A percentile compares a stretch with the other conserved stretches of the same genome.
phyloP scores from a whole-genome alignment of 257 asterid species.

The Solanum pinnatisectum region DNA sequence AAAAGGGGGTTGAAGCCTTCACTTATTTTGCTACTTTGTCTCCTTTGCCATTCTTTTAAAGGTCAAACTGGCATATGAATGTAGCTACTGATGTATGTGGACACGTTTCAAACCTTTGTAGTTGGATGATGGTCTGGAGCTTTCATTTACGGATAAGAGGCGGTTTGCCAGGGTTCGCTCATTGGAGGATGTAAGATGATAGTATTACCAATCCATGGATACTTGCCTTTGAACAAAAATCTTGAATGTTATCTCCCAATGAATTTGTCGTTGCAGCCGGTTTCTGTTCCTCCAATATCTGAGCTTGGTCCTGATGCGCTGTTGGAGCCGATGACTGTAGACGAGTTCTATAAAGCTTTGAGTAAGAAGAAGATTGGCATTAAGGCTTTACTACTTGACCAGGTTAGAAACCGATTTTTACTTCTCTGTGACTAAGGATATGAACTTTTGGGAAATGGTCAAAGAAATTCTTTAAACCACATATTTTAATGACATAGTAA shows the following conservation, averaged over 20 bases:
- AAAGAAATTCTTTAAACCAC: not conserved
- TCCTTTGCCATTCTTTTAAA: not conserved
- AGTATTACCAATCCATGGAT: not conserved
- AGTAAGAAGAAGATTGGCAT: conserved; percentile 83
- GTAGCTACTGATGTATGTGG: not conserved
- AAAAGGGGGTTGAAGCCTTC: not conserved
- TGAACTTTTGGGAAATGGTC: not conserved
- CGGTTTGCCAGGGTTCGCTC: conserved; percentile 92
- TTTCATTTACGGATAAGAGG: conserved; percentile 97
- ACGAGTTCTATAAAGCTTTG: conserved; percentile 50
- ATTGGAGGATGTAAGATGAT: conserved; percentile 62
- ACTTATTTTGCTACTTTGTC: not conserved
- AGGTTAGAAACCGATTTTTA: conserved; percentile 31
- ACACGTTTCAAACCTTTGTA: conserved; percentile 16
- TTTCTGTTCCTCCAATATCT: conserved; percentile 74
- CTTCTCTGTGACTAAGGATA: not conserved
- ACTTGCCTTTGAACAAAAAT: conserved; percentile 4
- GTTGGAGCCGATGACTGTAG: conserved; percentile 58
- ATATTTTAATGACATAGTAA: not conserved
- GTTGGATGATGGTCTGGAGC: conserved; percentile 85
- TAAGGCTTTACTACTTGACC: conserved; percentile 97
- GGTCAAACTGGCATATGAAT: not conserved
- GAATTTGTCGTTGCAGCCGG: conserved; percentile 49
- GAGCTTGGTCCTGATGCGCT: conserved; percentile 99
- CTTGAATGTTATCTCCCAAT: conserved; percentile 4